Base-by-base conservation (phyloP, 140 eudicot species). In the Flaveria floridana region DNA sequence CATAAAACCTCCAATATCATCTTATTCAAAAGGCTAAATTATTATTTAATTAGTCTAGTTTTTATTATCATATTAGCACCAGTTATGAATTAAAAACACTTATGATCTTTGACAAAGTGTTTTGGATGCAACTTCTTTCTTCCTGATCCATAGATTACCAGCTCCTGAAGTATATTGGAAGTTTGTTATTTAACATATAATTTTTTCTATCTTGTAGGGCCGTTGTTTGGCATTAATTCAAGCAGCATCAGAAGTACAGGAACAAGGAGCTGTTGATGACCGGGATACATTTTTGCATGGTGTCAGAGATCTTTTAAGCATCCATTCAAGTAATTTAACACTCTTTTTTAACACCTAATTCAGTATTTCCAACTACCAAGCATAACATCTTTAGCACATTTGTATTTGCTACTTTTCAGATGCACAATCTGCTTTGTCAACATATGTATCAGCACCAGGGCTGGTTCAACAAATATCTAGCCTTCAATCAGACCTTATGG, bases 211-310 rank as follows among this genome's bases (percentile, higher is more conserved):
- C n/a, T 52, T 77, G 16, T 74, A 93, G 98, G 88, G 87, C 28
- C 94, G 89, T 63, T 93, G 93, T 70, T 76, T 78, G 85, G 91
- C 96, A 72, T 82, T 93, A 85, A 85, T 84, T 80, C 88, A 93
- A 90, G 96, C 94, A 69, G 96, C 95, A 72, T 85, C 94, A 61
- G 97, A 88, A 75, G 89, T 90, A 44, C 93, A 91, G 76, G 98
- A 93, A 86, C 98, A 90, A 88, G 98, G 98, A 70, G 98, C 96
- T 11, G 98, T 93, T 64, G 98, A 93, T 79, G 98, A 93, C 72
- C 90, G 97, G 44, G 98, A 93, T 83, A 93, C 92, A 11, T 88
- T 90, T 82, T 78, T 93, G 73, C 98, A 93, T 77, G 96, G 98
- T 69, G 91, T 93, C 73, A 85, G 98, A 84, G 98, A 93, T 76